phyloP scores from a whole-genome alignment of 805 yeast genomes.

The Wickerhamiella allomyrinae region DNA sequence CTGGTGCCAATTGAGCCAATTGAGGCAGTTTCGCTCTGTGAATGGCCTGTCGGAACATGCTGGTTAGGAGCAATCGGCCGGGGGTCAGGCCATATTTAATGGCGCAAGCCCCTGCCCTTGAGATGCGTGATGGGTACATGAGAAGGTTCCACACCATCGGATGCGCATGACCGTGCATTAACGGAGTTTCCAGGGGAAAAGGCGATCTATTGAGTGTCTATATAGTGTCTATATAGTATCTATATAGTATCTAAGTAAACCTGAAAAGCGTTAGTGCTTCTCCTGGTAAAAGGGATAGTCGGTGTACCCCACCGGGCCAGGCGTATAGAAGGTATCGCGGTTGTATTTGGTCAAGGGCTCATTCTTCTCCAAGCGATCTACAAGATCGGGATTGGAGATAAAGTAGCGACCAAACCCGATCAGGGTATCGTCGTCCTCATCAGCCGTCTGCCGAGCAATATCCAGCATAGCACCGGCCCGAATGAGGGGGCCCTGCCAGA shows the following conservation, averaged over 20 bases:
- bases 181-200: too few species aligned
- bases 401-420: conserved; percentile 36
- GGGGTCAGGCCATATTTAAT: neutral
- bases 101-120: neutral
- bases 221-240: too few species aligned
- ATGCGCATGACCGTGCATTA: too few species aligned
- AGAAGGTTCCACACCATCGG: neutral
- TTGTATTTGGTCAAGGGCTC: conserved; percentile 32
- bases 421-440: conserved; percentile 22
- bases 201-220: too few species aligned
- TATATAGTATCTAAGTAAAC: too few species aligned
- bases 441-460: neutral
- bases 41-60: neutral
- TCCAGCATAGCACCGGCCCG: conserved; percentile 12
- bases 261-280: too few species aligned
- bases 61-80: neutral
- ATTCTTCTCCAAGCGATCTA: conserved; percentile 31
- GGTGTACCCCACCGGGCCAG: conserved; percentile 29
- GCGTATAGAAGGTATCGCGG: conserved; percentile 37
- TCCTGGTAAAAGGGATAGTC: conserved; percentile 28
- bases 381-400: conserved; percentile 44
- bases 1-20: too few species aligned
- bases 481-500: conserved; percentile 16
- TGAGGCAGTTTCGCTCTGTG: too few species aligned
- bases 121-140: too few species aligned